Evolutionary conservation across 2,329 filamentous ascomycete species (phyloP), one percentile per base, ranked within the genome.

Genomic region (Hymenoscyphus albidus): DNA sequence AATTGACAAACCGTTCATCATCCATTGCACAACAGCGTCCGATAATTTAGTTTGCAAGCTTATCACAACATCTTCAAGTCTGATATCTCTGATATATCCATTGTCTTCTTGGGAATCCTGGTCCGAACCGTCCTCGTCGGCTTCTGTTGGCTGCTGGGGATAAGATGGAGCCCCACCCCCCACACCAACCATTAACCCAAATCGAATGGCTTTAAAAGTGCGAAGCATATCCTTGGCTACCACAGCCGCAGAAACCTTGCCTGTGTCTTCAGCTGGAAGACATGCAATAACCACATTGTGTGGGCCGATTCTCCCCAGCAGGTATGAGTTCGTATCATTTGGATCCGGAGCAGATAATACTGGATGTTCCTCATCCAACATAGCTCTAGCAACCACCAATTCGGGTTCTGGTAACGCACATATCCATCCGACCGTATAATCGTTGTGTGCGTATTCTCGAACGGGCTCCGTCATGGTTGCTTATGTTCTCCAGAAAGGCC

Each of bases 401-500:
- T 76, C 73, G 9, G 48, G n/a, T 6, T 55, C 13, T 12, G 68
- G 59, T 13, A 74, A 56, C 32, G 73, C 71, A 51, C 72, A 75
- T 0, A 75, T 64, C 55, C 72, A 72, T 3, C 68, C 74, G 9
- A 75, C 68, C 44, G 64, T 65, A 58, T 75, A 75, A 32, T 62
- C 60, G 22, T 62, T 13, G 40, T 56, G 59, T 14, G 40, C 13
- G 22, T 22, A 22, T 22, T 22, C 22, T 22, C 22, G 22, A 22
- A 22, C 22, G 22, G 22, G 22, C 22, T 22, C 22, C 22, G 22
- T 22, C 22, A 22, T 22, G 22, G 22, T 22, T 22, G 22, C 22
- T 22, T 22, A 22, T 22, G 22, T 22, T 22, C 22, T 22, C 22
- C 22, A 22, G 22, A 22, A 22, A 22, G 22, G 22, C 22, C 22